A percentile compares a stretch with the other conserved stretches of the same genome.
These are phyloP conservation scores for Flaveria bidentis DNA, from an alignment of 129 eudicot genomes.

Conservation along the genomic window DNA sequence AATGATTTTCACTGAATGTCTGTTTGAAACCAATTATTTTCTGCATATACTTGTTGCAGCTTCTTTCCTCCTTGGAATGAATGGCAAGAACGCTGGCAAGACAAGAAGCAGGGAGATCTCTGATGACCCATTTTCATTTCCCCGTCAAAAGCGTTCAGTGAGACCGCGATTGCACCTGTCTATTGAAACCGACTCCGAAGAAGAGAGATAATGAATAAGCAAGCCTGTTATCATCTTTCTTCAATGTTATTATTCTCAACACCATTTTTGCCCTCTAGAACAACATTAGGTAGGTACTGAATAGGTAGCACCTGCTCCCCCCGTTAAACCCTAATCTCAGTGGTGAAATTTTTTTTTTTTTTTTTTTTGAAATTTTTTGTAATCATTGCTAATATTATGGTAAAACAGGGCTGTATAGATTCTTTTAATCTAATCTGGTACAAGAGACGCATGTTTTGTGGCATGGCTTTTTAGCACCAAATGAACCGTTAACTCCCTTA, in stretches of 20 bases:
- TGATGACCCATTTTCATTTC: slow-evolving; percentile 67
- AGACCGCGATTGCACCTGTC: slow-evolving; percentile 71
- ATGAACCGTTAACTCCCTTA: too few species aligned
- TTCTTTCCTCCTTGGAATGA: slow-evolving; percentile 68
- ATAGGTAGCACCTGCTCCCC: slow-evolving; percentile 23
- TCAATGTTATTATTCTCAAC: slow-evolving; percentile 22
- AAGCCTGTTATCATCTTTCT: background rate
- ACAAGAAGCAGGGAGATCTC: slow-evolving; percentile 60
- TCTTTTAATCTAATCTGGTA: slow-evolving; percentile 5
- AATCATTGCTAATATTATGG: slow-evolving; percentile 11
- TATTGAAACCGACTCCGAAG: slow-evolving; percentile 82
- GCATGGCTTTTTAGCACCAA: slow-evolving; percentile 20
- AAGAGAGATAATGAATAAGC: slow-evolving; percentile 24
- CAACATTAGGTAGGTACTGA: slow-evolving; percentile 6
- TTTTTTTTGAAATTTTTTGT: background rate
- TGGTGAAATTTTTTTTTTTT: background rate
- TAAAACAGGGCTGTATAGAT: slow-evolving; percentile 35
- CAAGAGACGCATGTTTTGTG: slow-evolving; percentile 8
- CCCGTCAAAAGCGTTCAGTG: slow-evolving; percentile 80
- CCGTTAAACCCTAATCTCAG: slow-evolving; percentile 18
- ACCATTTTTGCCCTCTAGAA: slow-evolving; percentile 22
- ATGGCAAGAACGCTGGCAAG: slow-evolving; percentile 49
- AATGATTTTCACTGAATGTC: background rate
- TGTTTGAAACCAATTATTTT: slow-evolving; percentile 19
- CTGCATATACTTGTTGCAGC: slow-evolving; percentile 43